phyloP scores from a whole-genome alignment of 768 basidiomycete species.

The Leucogyrophana mollusca region DNA sequence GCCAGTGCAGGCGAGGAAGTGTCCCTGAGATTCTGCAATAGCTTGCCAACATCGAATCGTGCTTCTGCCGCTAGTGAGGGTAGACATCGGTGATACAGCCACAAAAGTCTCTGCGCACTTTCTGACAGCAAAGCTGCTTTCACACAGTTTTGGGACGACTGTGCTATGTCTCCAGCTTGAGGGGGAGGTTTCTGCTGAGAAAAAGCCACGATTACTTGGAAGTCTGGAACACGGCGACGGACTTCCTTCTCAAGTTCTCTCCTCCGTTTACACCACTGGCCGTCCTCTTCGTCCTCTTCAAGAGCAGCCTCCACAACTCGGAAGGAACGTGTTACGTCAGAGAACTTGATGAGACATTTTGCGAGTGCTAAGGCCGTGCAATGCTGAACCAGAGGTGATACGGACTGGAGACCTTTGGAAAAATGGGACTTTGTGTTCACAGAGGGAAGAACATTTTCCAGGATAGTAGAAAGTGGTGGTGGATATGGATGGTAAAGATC shows the following conservation, averaged over 20 bases:
- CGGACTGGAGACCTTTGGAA: constrained; percentile 77
- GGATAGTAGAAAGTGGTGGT: constrained; percentile 65
- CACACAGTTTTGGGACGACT: constrained; percentile 31
- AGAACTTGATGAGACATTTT: constrained; percentile 74
- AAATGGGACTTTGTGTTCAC: constrained; percentile 68
- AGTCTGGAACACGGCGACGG: constrained; percentile 77
- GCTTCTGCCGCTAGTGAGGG: constrained; percentile 75
- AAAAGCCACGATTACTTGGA: constrained; percentile 82
- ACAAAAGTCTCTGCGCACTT: constrained; percentile 75
- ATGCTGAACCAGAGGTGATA: constrained; percentile 79
- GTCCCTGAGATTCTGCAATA: constrained; percentile 51
- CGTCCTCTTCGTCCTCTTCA: constrained; percentile 59
- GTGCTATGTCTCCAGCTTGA: constrained; percentile 7
- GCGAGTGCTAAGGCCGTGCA: constrained; percentile 77
- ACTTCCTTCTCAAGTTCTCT: constrained; percentile 75
- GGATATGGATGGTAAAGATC: constrained; percentile 66
- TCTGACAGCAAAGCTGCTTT: constrained; percentile 71
- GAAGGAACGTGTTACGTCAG: constrained; percentile 49
- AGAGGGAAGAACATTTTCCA: constrained; percentile 80
- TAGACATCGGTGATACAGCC: constrained; percentile 80
- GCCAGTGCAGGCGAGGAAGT: constrained; percentile 18
- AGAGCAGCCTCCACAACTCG: constrained; percentile 48
- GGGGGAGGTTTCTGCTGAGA: constrained; percentile 51
- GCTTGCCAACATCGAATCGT: constrained; percentile 83
- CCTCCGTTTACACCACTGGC: constrained; percentile 70